Evolutionary conservation across 2,329 filamentous ascomycete genomes (phyloP), one percentile per base, ranked within the genome.

Genomic region (Colletotrichum sansevieriae): DNA sequence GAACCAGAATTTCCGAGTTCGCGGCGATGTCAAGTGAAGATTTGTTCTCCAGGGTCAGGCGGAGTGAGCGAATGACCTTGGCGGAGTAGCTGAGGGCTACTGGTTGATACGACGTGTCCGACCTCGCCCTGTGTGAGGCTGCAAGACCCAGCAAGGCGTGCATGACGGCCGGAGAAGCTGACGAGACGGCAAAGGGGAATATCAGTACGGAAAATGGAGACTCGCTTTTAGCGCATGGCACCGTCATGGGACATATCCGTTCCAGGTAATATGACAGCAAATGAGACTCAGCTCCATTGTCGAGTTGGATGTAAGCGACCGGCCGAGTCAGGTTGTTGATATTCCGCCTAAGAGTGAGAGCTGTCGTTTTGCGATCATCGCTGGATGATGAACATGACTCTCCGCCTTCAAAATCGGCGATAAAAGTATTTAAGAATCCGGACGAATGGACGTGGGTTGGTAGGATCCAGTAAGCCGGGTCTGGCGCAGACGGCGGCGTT

Each of bases 141-240:
- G 70, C 68, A 20, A 71, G 65, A 11, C 70, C 70, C 15, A 71
- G 54, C 2, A 71, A 43, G 35, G 70, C 68, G 56, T 71, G 41
- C 39, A 71, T 67, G 22, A 71, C 62, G n/a, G 70, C 64, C 3
- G 70, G 68, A 9, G 70, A 71, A 37, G 63, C 41, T 13, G 68
- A 71, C 5, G 68, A 71, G 37, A 64, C 59, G 35, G 68, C 70
- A 10, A 71, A 61, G 13, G 70, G 70, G 18, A 71, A 68, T 15
- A 71, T 49, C 18, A 71, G 65, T 1, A 61, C 57, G 5, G 70
- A 64, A 54, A 71, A 71, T 0, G 70, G 70, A 9, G 70, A 71
- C 39, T 63, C 41, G n/a, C 29, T 29, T n/a, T 46, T 43, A 9
- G 63, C 64, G 49, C 70, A 65, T 2, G 70, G 64, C 1, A 71